Evolutionary conservation across 2,329 filamentous ascomycete species (phyloP).

Genomic region (Fusarium musae): DNA sequence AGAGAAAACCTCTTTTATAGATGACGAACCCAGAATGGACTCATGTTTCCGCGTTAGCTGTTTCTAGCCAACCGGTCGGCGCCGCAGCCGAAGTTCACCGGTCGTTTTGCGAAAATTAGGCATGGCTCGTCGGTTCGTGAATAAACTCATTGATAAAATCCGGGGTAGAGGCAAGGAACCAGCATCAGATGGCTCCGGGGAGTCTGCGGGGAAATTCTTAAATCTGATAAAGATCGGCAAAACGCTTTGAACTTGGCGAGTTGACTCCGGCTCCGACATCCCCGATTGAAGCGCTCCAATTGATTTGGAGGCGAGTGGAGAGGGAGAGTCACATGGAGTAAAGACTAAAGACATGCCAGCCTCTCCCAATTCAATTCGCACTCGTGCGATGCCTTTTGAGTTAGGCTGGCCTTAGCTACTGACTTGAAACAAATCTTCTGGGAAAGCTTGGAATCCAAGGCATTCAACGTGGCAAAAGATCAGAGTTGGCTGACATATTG

Average conservation of each 20-base stretch:
- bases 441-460: not conserved
- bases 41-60: not conserved
- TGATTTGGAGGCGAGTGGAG: not conserved
- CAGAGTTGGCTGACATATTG: fast-evolving
- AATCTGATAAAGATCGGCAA: not conserved
- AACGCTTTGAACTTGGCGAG: not conserved
- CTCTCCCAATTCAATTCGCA: not conserved
- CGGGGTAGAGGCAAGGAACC: slow-evolving; percentile 19
- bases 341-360: not conserved
- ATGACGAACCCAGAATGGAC: not conserved
- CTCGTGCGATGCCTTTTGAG: not conserved
- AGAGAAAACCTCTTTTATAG: not conserved
- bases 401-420: too few species aligned
- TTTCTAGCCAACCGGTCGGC: not conserved
- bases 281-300: slow-evolving; percentile 19
- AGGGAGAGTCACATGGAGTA: not conserved
- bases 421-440: fast-evolving
- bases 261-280: slow-evolving; percentile 10
- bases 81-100: not conserved
- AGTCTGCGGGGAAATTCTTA: slow-evolving; percentile 7
- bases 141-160: slow-evolving; percentile 21
- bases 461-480: not conserved
- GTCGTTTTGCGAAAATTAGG: not conserved
- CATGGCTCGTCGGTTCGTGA: not conserved
- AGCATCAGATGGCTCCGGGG: not conserved